Evolutionary conservation across 768 basidiomycete genomes (phyloP).

Genomic region (Pisolithus sp.): DNA sequence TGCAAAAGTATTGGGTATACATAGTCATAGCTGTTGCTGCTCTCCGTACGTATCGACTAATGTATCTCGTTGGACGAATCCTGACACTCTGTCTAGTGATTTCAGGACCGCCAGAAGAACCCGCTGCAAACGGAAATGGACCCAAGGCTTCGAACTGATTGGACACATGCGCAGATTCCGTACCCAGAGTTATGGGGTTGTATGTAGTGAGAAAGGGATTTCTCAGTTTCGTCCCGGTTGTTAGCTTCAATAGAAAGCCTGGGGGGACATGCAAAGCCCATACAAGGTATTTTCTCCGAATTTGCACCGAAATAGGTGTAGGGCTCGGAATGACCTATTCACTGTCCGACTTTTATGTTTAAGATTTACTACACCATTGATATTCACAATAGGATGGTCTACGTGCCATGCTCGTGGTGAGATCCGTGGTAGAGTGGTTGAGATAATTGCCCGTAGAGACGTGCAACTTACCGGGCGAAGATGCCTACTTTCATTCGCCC

Average conservation of each 20-base stretch:
- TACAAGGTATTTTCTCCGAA: too few species aligned
- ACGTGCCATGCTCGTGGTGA: too few species aligned
- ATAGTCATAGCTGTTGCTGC: slow-evolving; percentile 53
- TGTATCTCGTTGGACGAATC: not conserved
- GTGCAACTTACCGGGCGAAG: too few species aligned
- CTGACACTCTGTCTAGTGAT: slow-evolving; percentile 14
- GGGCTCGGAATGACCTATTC: too few species aligned
- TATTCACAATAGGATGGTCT: too few species aligned
- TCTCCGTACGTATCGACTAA: slow-evolving; percentile 40
- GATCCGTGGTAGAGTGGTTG: too few species aligned
- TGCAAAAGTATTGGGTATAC: slow-evolving; percentile 92
- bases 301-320: too few species aligned
- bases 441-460: too few species aligned
- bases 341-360: too few species aligned
- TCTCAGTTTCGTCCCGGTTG: not conserved
- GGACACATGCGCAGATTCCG: not conserved
- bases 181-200: not conserved
- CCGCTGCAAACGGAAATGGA: slow-evolving; percentile 11
- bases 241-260: not conserved
- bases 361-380: too few species aligned
- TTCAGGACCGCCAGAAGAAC: slow-evolving; percentile 26
- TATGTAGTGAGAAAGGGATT: not conserved
- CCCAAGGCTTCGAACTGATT: slow-evolving; percentile 21
- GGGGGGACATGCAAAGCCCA: too few species aligned
- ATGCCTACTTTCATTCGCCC: slow-evolving; percentile 48